Percentiles rank a stretch among this genome's conserved stretches.
Conservation (phyloP, 306 rosid species). For the Quercus wislizeni region DNA sequence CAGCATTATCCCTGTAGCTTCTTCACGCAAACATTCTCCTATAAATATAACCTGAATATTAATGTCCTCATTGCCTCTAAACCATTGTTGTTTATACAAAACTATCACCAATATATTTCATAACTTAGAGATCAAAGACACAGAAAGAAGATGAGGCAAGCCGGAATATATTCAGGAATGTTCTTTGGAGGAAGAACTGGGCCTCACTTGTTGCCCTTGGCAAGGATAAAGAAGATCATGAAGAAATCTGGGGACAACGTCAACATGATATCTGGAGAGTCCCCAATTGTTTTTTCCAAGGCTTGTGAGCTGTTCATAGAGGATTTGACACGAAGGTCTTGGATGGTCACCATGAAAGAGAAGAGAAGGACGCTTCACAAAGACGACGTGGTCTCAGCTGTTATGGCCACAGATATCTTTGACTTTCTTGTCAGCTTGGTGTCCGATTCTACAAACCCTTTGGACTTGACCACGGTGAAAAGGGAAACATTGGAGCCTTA, state of each 20-base stretch:
- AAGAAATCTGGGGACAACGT: conserved; percentile 60
- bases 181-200: conserved; percentile 43
- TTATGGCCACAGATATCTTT: conserved; percentile 58
- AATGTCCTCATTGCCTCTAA: no score
- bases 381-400: conserved; percentile 65
- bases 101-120: no score
- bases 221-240: conserved; percentile 85
- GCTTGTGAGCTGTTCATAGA: conserved; percentile 75
- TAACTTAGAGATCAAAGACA: no score
- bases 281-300: conserved; percentile 66
- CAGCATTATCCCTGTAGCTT: no score
- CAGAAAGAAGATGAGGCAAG: conserved; percentile 52
- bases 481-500: neutral
- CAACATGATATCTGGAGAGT: conserved; percentile 78
- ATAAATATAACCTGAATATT: no score
- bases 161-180: conserved; percentile 66
- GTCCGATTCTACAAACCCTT: conserved; percentile 17
- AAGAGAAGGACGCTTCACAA: conserved; percentile 69
- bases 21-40: no score
- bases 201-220: conserved; percentile 63
- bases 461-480: neutral
- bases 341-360: conserved; percentile 56
- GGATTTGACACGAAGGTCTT: conserved; percentile 63
- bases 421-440: conserved; percentile 64
- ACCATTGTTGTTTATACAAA: no score